These are phyloP conservation scores for Saccharomycopsis capsularis DNA, from an alignment of 805 yeast species.

Conservation along the genomic window DNA sequence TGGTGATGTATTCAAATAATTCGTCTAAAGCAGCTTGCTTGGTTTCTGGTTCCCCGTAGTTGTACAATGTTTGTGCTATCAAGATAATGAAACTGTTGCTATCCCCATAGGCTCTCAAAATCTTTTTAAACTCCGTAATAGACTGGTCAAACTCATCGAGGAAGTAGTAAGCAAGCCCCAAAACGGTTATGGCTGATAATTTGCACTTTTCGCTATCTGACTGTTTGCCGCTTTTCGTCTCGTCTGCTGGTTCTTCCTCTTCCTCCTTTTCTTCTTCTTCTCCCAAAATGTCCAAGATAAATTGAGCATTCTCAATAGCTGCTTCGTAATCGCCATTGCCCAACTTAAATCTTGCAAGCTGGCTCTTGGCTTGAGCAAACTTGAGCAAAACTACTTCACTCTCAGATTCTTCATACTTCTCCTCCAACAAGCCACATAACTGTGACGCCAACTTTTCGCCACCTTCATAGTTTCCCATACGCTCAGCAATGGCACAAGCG, in stretches of 20 bases:
- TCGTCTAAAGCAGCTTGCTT: conserved; percentile 82
- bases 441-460: conserved; percentile 44
- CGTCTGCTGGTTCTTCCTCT: conserved; percentile 21
- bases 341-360: conserved; percentile 62
- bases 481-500: conserved; percentile 54
- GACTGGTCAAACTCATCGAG: conserved; percentile 55
- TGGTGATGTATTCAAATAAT: conserved; percentile 56
- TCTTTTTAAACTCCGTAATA: conserved; percentile 54
- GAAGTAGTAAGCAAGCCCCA: conserved; percentile 71
- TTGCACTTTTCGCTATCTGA: too few species aligned
- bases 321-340: conserved; percentile 48
- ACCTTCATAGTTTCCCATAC: conserved; percentile 52
- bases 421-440: conserved; percentile 46
- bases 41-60: conserved; percentile 67
- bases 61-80: conserved; percentile 73
- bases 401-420: conserved; percentile 50
- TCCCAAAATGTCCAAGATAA: conserved; percentile 43
- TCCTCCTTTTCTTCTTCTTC: conserved; percentile 33
- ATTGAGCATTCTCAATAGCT: conserved; percentile 57
- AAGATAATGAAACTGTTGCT: conserved; percentile 64
- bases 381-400: conserved; percentile 38
- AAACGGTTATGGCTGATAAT: conserved; percentile 57
- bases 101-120: conserved; percentile 45
- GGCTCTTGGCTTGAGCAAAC: conserved; percentile 58
- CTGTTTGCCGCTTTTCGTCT: too few species aligned